Evolutionary conservation across 1,139 yeast species (phyloP), one percentile per base, ranked within the genome.

Genomic region (Suhomyces taliae): DNA sequence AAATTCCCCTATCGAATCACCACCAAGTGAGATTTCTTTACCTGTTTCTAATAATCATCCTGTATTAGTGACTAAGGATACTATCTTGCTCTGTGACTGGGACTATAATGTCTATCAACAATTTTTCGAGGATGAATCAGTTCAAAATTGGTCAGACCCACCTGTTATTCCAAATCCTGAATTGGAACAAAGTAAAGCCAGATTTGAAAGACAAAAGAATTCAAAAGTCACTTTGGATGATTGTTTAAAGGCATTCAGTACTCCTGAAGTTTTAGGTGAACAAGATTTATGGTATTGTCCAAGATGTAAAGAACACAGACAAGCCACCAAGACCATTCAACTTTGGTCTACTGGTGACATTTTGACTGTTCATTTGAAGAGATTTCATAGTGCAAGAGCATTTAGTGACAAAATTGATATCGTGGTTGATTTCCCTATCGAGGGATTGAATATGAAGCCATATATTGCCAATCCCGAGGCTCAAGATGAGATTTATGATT

Each of bases 201-300:
- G 60, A 47, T 63, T 75, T 44, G 71, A 67, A 27, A 67, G 66
- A 42, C 69, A 66, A 43, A 71, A 74, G 47, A 76, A 74, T 45
- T 70, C 80, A n/a, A 73, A 74, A 11, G 78, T 89, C 12, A 78
- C 87, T 0, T 72, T 93, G 34, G 79, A 81, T 53, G 95, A 88
- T 55, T 93, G 98, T 60, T 67, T 93, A 41, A 79, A 78, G 36
- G 64, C 83, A 50, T 93, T 93, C 61, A 83, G 95, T 26, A 81
- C 82, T 44, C 86, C 95, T 0, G 99, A 93, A 63, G 82, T 90
- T 3, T 74, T 93, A 39, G 90, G 97, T 10, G 88, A 89, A 45
- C 87, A 89, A 49, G 98, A 93, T 65, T 75, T 90, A 44, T 93
- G 99, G 99, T 90, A 85, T 59, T 93, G 99, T 65, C 95, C 97